Evolutionary conservation across 345 rosid genomes (phyloP), one percentile per base, ranked within the genome.

Genomic region (Mangifera indica): DNA sequence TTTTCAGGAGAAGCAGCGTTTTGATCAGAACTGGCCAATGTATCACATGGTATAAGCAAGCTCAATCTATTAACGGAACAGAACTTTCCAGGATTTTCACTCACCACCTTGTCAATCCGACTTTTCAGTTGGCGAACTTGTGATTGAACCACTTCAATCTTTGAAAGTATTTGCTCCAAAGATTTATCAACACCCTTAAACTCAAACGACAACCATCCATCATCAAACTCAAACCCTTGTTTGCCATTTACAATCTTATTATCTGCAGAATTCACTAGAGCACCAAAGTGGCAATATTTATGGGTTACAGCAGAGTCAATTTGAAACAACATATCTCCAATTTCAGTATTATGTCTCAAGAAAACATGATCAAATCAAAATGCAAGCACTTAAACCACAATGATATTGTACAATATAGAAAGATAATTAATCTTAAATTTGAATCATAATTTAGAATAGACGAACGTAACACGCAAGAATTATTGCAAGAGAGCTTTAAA

Each of bases 61-160:
- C 78, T 82, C 91, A 84, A 63, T 34, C 74, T 74, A 81, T 84
- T 85, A 57, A 80, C 70, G 0, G 85, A 83, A 66, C 84, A 79
- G 63, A 88, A 85, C 73, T 82, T 89, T 74, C 61, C 76, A 37
- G 90, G 90, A 72, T 79, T 87, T 64, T 87, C 93, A 74, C 67
- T 80, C 75, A 84, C 61, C 75, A 91, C 82, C 77, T 85, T 88
- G 62, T 91, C 96, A 14, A 88, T 74, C 21, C 91, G 85, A 32
- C 71, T 74, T 85, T 81, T 91, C 83, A 88, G 74, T 69, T 73
- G 81, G 45, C 62, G 77, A 24, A 81, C 80, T 75, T 81, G 84
- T 2, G 82, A 81, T 60, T 80, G 83, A 7, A 83, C 75, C 52
- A 69, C 67, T 78, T 89, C 96, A 74, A 89, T 84, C 85, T 88